These are phyloP conservation scores for Agastache rugosa DNA, from an alignment of 257 asterid genomes.

Conservation along the genomic window DNA sequence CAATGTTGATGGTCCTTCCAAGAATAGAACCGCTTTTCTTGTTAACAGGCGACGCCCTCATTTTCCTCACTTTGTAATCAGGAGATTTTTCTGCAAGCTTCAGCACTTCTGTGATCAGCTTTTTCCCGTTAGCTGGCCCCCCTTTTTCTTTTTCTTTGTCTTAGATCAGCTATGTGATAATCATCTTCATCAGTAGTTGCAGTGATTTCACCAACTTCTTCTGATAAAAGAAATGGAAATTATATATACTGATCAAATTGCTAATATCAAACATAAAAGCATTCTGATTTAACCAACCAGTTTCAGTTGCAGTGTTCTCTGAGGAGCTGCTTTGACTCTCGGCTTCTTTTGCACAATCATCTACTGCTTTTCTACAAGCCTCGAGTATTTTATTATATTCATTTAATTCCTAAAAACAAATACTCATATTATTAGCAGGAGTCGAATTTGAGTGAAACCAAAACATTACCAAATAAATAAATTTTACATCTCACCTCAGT, in stretches of 20 bases:
- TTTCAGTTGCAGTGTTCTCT: conserved; percentile 45
- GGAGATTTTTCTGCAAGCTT: conserved; percentile 70
- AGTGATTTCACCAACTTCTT: conserved; percentile 47
- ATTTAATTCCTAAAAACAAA: conserved; percentile 60
- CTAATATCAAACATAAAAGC: neutral
- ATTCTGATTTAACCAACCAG: conserved; percentile 48
- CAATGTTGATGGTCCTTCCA: conserved; percentile 45
- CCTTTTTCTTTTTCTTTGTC: conserved; percentile 71
- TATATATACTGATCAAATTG: neutral
- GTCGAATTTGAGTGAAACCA: neutral
- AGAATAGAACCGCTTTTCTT: conserved; percentile 83
- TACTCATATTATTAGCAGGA: conserved; percentile 1
- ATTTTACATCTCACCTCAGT: conserved; percentile 57
- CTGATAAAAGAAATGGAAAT: conserved; percentile 39
- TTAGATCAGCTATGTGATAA: conserved; percentile 63
- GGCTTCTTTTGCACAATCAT: conserved; percentile 53
- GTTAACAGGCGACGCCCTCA: conserved; percentile 90
- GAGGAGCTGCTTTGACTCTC: too few relatives aligned
- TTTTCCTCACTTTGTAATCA: conserved; percentile 78
- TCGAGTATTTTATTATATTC: conserved; percentile 50
- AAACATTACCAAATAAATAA: neutral
- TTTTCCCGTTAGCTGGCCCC: conserved; percentile 66
- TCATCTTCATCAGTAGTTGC: conserved; percentile 54
- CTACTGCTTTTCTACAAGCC: conserved; percentile 52
- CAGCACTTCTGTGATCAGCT: conserved; percentile 71